These are phyloP conservation scores for Pulveroboletus sp. DNA, from an alignment of 768 basidiomycete species.

Conservation along the genomic window DNA sequence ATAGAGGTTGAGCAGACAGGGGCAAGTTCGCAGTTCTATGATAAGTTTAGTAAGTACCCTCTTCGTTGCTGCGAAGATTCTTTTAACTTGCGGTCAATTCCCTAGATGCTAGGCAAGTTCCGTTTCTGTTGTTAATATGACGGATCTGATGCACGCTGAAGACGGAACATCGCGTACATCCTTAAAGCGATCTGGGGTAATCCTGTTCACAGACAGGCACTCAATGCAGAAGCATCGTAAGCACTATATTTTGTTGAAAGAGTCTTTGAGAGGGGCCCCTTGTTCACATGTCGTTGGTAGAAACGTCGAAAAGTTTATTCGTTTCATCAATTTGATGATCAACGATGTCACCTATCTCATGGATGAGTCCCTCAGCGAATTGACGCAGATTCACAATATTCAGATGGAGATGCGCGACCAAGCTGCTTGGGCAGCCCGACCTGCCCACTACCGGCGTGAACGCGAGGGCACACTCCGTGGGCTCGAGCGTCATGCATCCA, in stretches of 20 bases:
- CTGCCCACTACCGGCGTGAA: conserved; percentile 76
- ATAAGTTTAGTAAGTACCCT: conserved; percentile 82
- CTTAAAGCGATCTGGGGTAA: conserved; percentile 92
- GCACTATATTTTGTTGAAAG: conserved; percentile 17
- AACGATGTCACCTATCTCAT: conserved; percentile 98
- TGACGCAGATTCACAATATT: conserved; percentile 83
- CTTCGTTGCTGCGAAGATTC: conserved; percentile 5
- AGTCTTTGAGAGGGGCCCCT: too few species aligned
- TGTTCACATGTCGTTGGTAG: conserved; percentile 35
- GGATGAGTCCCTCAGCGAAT: conserved; percentile 89
- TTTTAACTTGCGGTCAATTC: background rate
- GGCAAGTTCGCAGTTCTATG: conserved; percentile 97
- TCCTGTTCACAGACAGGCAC: conserved; percentile 79
- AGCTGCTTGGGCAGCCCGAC: conserved; percentile 59
- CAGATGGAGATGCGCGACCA: conserved; percentile 81
- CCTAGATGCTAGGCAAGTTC: conserved; percentile 49
- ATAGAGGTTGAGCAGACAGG: conserved; percentile 97
- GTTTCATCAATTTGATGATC: conserved; percentile 96
- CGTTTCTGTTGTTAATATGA: background rate
- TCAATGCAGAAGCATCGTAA: conserved; percentile 75
- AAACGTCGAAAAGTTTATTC: conserved; percentile 88
- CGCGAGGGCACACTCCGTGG: conserved; percentile 69
- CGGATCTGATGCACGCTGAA: conserved; percentile 28
- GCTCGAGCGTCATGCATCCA: conserved; percentile 81
- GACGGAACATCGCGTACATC: conserved; percentile 83